A percentile compares a stretch with the other conserved stretches of the same genome.
phyloP scores from a whole-genome alignment of 2,329 filamentous ascomycete species.

The Pyricularia pennisetigena region DNA sequence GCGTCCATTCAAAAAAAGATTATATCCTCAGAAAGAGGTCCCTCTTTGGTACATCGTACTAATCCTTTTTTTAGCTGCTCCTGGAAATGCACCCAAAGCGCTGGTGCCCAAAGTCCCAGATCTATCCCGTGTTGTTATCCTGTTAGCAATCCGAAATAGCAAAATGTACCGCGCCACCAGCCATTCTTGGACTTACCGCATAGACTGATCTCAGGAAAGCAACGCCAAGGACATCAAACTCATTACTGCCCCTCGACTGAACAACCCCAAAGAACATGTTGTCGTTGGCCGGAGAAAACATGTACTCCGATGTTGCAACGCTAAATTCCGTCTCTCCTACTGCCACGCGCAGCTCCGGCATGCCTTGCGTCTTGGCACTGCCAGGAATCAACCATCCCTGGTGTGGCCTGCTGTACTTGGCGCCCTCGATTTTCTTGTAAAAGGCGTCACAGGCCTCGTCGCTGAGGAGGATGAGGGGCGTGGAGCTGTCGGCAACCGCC shows the following conservation, averaged over 20 bases:
- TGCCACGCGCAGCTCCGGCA: slow-evolving; percentile 53
- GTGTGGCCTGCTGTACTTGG: slow-evolving; percentile 40
- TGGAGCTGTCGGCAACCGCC: slow-evolving; percentile 64
- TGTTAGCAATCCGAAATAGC: neutral
- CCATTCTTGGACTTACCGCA: slow-evolving; percentile 32
- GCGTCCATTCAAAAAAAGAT: neutral
- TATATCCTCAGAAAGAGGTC: neutral
- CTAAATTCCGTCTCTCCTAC: slow-evolving; percentile 45
- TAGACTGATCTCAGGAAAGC: slow-evolving; percentile 57
- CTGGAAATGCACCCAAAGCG: slow-evolving; percentile 52
- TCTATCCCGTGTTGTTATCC: slow-evolving; percentile 21
- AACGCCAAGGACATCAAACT: slow-evolving; percentile 55
- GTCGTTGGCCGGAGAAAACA: slow-evolving; percentile 44
- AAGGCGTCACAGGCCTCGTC: slow-evolving; percentile 51
- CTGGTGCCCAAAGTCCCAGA: slow-evolving; percentile 53
- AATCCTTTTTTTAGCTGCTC: neutral
- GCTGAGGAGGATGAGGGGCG: slow-evolving; percentile 55
- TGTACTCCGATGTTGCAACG: slow-evolving; percentile 53
- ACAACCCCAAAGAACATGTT: slow-evolving; percentile 54
- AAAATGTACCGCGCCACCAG: neutral
- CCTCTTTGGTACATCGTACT: neutral
- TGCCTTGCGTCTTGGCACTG: slow-evolving; percentile 33
- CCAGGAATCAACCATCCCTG: slow-evolving; percentile 58
- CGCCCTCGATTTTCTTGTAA: slow-evolving; percentile 53
- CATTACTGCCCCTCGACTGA: slow-evolving; percentile 48